Percentiles rank a stretch among this genome's conserved stretches.
Conservation (phyloP, 495 filamentous ascomycete species). For the Rhizodiscina lignyota region DNA sequence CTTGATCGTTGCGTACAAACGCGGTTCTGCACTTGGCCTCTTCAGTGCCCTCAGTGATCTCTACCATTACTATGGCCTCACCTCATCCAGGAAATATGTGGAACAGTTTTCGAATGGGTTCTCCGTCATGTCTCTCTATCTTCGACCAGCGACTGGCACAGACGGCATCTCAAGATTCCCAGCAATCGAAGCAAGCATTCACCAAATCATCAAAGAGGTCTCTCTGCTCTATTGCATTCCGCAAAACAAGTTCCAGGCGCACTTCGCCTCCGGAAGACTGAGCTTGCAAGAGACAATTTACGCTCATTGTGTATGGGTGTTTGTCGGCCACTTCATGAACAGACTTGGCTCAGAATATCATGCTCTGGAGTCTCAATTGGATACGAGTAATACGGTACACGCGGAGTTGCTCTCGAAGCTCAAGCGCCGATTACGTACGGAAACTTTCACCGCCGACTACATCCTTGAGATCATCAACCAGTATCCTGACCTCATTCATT, state of each 20-base stretch:
- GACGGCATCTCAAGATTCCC: conserved; percentile 40
- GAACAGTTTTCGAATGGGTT: conserved; percentile 99
- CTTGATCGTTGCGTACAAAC: conserved; percentile 83
- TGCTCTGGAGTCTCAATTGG: conserved; percentile 66
- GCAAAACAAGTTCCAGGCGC: conserved; percentile 80
- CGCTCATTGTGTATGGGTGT: conserved; percentile 92
- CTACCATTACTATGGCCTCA: conserved; percentile 97
- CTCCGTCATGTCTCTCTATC: conserved; percentile 87
- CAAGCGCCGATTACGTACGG: conserved; percentile 84
- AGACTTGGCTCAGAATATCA: conserved; percentile 80
- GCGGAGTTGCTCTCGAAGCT: conserved; percentile 87
- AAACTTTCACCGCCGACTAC: conserved; percentile 96
- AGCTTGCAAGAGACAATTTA: conserved; percentile 96
- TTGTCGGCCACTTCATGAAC: conserved; percentile 94
- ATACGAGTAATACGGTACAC: conserved; percentile 64
- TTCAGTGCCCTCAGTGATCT: conserved; percentile 93
- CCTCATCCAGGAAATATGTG: conserved; percentile 90
- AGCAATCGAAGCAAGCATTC: conserved; percentile 82
- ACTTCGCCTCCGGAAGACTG: conserved; percentile 76
- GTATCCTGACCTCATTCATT: conserved; percentile 75
- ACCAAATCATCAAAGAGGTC: conserved; percentile 97
- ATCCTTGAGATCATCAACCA: conserved; percentile 92
- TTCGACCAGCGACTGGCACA: conserved; percentile 46
- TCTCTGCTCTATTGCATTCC: conserved; percentile 95
- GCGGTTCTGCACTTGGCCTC: conserved; percentile 78